Conservation (phyloP, 2,329 filamentous ascomycete genomes). For the Aureobasidium sp. region DNA sequence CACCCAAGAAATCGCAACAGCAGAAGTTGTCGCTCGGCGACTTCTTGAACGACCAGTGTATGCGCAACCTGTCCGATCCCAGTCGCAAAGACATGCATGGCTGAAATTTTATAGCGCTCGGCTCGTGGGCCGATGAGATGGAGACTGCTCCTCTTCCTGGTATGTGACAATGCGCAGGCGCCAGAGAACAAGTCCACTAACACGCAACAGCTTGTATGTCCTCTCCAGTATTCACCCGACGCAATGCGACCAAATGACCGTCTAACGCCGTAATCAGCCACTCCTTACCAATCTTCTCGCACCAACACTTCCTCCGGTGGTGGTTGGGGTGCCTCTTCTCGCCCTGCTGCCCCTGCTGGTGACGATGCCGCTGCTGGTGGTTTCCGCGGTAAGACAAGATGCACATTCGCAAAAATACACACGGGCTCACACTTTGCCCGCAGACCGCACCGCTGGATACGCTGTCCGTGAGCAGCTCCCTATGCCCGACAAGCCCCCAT, state of each 20-base stretch:
- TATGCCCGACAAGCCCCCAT: constrained; percentile 85
- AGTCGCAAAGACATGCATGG: constrained; percentile 17
- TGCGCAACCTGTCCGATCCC: constrained; percentile 28
- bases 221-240: neutral
- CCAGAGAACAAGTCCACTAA: neutral
- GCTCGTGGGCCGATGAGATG: constrained; percentile 99
- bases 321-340: constrained; percentile 1
- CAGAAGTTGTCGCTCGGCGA: constrained; percentile 97
- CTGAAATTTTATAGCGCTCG: constrained; percentile 48
- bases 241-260: neutral
- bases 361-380: constrained; percentile 4
- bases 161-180: neutral
- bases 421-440: neutral
- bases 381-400: constrained; percentile 8
- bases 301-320: neutral
- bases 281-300: neutral
- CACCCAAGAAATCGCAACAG: constrained; percentile 85
- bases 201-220: constrained; percentile 3
- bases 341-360: neutral
- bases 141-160: constrained; percentile 43
- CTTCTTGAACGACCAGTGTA: constrained; percentile 89
- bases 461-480: constrained; percentile 64
- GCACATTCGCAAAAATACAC: neutral
- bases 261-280: neutral
- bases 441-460: constrained; percentile 27